Base-by-base conservation (phyloP, 164 flowering plant species). In the Tinospora cordifolia region DNA sequence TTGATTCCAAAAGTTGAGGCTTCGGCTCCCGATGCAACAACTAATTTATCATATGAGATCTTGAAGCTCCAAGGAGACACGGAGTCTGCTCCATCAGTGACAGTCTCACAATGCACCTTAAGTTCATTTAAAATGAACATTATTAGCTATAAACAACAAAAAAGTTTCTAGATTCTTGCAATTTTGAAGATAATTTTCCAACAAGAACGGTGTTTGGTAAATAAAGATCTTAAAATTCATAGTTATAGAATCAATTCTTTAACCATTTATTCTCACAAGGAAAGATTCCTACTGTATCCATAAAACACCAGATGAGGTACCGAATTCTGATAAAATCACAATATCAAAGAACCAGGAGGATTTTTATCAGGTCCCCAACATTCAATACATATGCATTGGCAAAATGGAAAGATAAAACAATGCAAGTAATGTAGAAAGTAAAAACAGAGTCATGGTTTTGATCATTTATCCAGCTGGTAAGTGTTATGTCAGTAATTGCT, bases 11-110 rank as follows among this genome's bases (percentile, higher is more conserved):
- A 92, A 26, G 98, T 95, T 0, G 83, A 81, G 25, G 98, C 87
- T 69, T 87, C 79, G 38, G 99, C 89, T 73, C 99, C 99, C 22
- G 85, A 85, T 12, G 97, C 99, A 72, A 95, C 83, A 17, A 95
- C 83, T 65, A 95, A 74, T 83, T 95, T 92, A 77, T 95, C 99
- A 76, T 95, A 95, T 30, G 98, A 69, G 22, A 95, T 63, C 62
- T 84, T 79, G 74, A 95, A 95, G 54, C 80, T 81, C 96, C 96
- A 88, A 2, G 99, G 88, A 9, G 83, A 78, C 62, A 82, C 21
- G 21, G 79, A 67, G 30, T 72, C 69, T 24, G 19, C 71, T 69
- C 86, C 93, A 74, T 88, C 87, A 17, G 88, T 83, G 17, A 87
- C 84, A 62, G 96, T 87, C 83, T 89, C 83, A 70, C 97, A 95